A percentile compares a stretch with the other conserved stretches of the same genome.
Evolutionary conservation across 371 early-diverging fungal species (phyloP).

Genomic region (Actinomucor elegans): DNA sequence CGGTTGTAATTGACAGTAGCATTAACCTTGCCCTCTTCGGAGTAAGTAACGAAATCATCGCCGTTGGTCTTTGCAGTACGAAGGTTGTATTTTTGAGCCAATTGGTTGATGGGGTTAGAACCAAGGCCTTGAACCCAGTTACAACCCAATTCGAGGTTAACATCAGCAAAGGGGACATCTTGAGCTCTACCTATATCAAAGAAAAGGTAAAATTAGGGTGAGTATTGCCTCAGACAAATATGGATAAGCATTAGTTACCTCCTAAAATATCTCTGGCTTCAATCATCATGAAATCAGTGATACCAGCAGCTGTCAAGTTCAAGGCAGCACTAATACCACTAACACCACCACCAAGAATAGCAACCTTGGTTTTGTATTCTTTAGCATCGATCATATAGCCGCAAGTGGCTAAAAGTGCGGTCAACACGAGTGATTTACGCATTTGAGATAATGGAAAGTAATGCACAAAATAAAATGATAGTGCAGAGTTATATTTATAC

Average conservation of each 20-base stretch:
- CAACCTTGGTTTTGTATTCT: slow-evolving; percentile 35
- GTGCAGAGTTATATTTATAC: too few relatives aligned
- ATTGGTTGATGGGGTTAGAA: slow-evolving; percentile 39
- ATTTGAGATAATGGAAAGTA: too few relatives aligned
- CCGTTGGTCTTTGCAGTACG: slow-evolving; percentile 28
- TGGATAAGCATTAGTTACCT: slow-evolving; percentile 15
- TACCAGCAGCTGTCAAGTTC: slow-evolving; percentile 34
- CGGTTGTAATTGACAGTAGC: slow-evolving; percentile 19
- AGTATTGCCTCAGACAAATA: too few relatives aligned
- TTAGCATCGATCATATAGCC: slow-evolving; percentile 9
- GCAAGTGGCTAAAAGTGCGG: not conserved
- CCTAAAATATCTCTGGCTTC: slow-evolving; percentile 45
- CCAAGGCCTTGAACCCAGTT: slow-evolving; percentile 57
- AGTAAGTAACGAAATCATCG: slow-evolving; percentile 37
- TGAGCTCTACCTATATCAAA: slow-evolving; percentile 48
- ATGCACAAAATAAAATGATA: too few relatives aligned
- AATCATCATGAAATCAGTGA: slow-evolving; percentile 46
- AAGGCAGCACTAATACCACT: slow-evolving; percentile 49
- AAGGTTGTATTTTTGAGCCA: slow-evolving; percentile 36
- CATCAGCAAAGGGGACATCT: slow-evolving; percentile 34
- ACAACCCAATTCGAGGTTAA: slow-evolving; percentile 44
- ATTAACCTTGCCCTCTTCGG: slow-evolving; percentile 30
- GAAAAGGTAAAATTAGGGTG: not conserved
- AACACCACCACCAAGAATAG: slow-evolving; percentile 52
- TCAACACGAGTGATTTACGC: not conserved